Evolutionary conservation across 1,284 basidiomycete genomes (phyloP).

Genomic region (Cutaneotrichosporon sp.): DNA sequence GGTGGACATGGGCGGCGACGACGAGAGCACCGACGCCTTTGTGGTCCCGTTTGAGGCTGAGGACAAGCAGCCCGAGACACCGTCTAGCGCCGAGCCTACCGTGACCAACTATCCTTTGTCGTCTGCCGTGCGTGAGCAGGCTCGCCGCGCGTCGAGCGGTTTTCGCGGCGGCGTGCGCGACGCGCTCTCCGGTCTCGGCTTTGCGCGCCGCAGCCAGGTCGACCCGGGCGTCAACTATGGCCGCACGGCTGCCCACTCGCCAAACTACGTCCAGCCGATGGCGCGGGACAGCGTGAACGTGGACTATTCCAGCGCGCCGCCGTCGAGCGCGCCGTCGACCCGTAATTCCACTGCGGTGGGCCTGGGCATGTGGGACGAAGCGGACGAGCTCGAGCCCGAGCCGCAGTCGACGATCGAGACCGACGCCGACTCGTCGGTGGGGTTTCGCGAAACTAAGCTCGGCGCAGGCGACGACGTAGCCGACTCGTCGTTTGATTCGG

Average conservation of each 20-base stretch:
- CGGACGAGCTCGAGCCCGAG: neutral
- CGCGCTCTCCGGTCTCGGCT: neutral
- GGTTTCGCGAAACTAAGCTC: neutral
- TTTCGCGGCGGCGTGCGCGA: neutral
- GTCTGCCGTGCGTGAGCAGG: neutral
- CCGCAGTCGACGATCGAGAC: neutral
- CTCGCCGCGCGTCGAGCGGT: conserved; percentile 1
- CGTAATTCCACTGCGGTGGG: neutral
- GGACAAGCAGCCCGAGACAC: no score
- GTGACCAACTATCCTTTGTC: neutral
- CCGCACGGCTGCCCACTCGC: neutral
- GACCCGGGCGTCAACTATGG: neutral
- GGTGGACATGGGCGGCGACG: no score
- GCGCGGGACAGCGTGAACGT: neutral
- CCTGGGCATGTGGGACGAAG: conserved; percentile 2
- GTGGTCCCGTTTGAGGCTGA: no score
- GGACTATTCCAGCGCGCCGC: conserved; percentile 1
- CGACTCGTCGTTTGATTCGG: neutral
- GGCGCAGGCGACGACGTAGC: neutral
- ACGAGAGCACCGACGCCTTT: no score
- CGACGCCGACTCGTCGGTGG: neutral
- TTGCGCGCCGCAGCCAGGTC: neutral
- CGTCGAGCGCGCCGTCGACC: no score
- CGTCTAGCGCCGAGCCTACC: neutral
- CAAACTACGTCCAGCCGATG: neutral